Percentiles rank a stretch among this genome's conserved stretches.
Evolutionary conservation across 805 yeast genomes (phyloP).

Genomic region (Saccharomyces eubayanus): DNA sequence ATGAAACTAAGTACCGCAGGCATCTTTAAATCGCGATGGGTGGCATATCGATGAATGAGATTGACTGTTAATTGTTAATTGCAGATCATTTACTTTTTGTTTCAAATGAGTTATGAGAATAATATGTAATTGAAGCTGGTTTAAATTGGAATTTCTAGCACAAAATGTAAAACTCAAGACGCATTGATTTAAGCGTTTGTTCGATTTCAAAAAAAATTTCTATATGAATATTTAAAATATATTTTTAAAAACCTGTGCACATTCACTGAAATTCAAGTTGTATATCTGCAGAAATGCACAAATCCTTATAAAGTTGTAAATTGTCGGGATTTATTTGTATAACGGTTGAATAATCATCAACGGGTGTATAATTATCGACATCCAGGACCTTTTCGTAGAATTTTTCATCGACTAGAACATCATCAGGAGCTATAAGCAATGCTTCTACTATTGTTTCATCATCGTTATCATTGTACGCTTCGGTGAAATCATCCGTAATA

Average conservation of each 20-base stretch:
- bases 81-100: too few species aligned
- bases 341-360: constrained; percentile 1
- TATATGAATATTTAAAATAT: background rate
- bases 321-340: background rate
- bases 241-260: background rate
- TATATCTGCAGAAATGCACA: background rate
- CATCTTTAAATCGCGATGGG: background rate
- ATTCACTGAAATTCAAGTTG: background rate
- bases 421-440: constrained; percentile 2
- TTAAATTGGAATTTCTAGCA: background rate
- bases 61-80: too few species aligned
- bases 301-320: background rate
- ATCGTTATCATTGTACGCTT: background rate
- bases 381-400: constrained; percentile 7
- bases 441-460: constrained; percentile 1
- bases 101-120: too few species aligned
- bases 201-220: background rate
- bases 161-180: background rate
- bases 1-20: background rate
- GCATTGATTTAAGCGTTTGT: background rate
- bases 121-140: too few species aligned
- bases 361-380: constrained; percentile 8
- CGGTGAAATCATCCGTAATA: background rate
- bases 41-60: background rate
- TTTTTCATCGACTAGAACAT: constrained; percentile 5